These are phyloP conservation scores for Rhynchospora pubera DNA, from an alignment of 176 grass and related monocot genomes.

Conservation along the genomic window DNA sequence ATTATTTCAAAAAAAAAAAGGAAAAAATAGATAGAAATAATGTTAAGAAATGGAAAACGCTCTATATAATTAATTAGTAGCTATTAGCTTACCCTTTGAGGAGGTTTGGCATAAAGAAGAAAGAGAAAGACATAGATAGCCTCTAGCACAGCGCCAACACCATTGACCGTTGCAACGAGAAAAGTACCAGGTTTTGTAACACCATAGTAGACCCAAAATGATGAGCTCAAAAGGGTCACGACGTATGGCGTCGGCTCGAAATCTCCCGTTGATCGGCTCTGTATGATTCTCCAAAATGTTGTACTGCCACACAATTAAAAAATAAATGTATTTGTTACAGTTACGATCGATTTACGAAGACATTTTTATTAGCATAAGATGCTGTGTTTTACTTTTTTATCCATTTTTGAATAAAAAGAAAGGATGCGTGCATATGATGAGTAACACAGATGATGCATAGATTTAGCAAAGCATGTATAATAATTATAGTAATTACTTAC, in stretches of 20 bases:
- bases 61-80: not conserved
- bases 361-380: not conserved
- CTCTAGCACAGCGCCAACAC: slow-evolving; percentile 43
- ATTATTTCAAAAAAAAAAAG: not conserved
- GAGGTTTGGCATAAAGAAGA: slow-evolving; percentile 29
- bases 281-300: slow-evolving; percentile 52
- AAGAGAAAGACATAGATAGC: slow-evolving; percentile 46
- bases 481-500: slow-evolving; percentile 36
- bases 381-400: not conserved
- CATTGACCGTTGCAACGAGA: slow-evolving; percentile 56
- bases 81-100: slow-evolving; percentile 32
- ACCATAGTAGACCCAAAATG: slow-evolving; percentile 68
- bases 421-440: not conserved
- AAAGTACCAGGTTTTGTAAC: slow-evolving; percentile 54
- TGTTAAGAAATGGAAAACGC: not conserved
- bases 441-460: not conserved
- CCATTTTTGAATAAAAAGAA: not conserved
- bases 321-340: too few species aligned
- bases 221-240: slow-evolving; percentile 36
- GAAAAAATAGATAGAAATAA: not conserved
- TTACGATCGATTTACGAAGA: not conserved
- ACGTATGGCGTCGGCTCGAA: slow-evolving; percentile 48
- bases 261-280: slow-evolving; percentile 36
- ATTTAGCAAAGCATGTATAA: not conserved
- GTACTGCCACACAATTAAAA: slow-evolving; percentile 22